These are phyloP conservation scores for Globisporangium abappressorium DNA, from an alignment of 352 stramenopile species.

Conservation along the genomic window DNA sequence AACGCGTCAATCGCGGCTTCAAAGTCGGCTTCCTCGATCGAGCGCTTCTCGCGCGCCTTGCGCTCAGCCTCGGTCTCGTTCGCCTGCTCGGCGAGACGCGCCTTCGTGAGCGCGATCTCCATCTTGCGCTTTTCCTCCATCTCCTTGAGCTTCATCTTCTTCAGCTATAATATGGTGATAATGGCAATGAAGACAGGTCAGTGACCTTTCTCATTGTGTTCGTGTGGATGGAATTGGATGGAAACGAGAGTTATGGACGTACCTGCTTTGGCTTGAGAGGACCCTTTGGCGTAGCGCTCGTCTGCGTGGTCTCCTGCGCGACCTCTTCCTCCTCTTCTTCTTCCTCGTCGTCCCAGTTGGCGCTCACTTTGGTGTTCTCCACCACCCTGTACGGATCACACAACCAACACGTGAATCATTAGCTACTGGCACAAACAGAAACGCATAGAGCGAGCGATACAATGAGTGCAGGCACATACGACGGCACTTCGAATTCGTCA, in stretches of 20 bases:
- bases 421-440: too few relatives aligned
- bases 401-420: background rate
- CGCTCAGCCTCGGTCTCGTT: conserved; percentile 65
- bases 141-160: conserved; percentile 87
- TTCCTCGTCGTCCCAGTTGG: conserved; percentile 79
- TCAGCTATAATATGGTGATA: conserved; percentile 29
- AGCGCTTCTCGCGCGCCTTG: conserved; percentile 52
- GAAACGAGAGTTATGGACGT: background rate
- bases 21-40: conserved; percentile 71
- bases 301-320: conserved; percentile 20
- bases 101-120: conserved; percentile 73
- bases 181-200: background rate
- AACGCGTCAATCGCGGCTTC: conserved; percentile 78
- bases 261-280: conserved; percentile 78
- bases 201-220: background rate
- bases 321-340: conserved; percentile 63
- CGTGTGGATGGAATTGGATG: background rate
- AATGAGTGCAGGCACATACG: conserved; percentile 1
- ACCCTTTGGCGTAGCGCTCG: conserved; percentile 35
- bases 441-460: background rate
- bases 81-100: conserved; percentile 62
- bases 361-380: conserved; percentile 36
- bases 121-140: conserved; percentile 80
- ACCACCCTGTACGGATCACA: conserved; percentile 22
- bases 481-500: conserved; percentile 80